Percentiles rank a stretch among this genome's conserved stretches.
phyloP scores from a whole-genome alignment of 2,329 filamentous ascomycete species.

The Fusarium paranaense region DNA sequence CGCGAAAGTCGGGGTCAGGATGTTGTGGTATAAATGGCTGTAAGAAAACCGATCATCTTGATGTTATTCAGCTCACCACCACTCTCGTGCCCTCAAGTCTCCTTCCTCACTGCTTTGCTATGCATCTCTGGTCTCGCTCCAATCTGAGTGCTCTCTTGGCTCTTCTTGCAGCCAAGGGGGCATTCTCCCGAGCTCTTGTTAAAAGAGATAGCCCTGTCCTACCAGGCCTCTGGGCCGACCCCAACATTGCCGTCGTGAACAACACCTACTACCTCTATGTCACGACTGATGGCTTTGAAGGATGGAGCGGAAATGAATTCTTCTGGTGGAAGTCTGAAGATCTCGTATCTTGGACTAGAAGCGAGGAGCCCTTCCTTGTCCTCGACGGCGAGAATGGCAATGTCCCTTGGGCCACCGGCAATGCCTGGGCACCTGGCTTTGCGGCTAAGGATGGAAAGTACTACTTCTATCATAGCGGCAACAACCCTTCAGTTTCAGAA shows the following conservation, averaged over 20 bases:
- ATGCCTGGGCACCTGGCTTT: conserved; percentile 75
- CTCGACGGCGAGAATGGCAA: conserved; percentile 61
- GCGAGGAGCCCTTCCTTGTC: conserved; percentile 55
- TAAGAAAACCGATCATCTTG: background rate
- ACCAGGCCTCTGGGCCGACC: conserved; percentile 57
- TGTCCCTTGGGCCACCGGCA: conserved; percentile 73
- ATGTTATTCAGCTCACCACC: background rate
- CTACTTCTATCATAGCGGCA: conserved; percentile 71
- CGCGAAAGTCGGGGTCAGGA: too few species aligned
- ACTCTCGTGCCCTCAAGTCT: background rate
- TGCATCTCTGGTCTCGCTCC: conserved; percentile 6
- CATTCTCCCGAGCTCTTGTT: background rate
- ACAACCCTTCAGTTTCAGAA: conserved; percentile 62
- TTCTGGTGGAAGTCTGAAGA: conserved; percentile 60
- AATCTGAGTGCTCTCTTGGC: background rate
- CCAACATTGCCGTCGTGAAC: conserved; percentile 58
- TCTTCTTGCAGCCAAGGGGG: background rate
- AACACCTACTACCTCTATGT: conserved; percentile 60
- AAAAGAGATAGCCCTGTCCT: conserved; percentile 51
- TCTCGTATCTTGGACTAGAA: conserved; percentile 56
- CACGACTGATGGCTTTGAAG: conserved; percentile 58
- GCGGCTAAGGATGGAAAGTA: conserved; percentile 70
- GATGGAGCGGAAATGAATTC: conserved; percentile 60
- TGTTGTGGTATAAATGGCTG: background rate
- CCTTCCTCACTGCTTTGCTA: background rate